Evolutionary conservation across 495 filamentous ascomycete species (phyloP), one percentile per base, ranked within the genome.

Genomic region (Annulohypoxylon moriforme): DNA sequence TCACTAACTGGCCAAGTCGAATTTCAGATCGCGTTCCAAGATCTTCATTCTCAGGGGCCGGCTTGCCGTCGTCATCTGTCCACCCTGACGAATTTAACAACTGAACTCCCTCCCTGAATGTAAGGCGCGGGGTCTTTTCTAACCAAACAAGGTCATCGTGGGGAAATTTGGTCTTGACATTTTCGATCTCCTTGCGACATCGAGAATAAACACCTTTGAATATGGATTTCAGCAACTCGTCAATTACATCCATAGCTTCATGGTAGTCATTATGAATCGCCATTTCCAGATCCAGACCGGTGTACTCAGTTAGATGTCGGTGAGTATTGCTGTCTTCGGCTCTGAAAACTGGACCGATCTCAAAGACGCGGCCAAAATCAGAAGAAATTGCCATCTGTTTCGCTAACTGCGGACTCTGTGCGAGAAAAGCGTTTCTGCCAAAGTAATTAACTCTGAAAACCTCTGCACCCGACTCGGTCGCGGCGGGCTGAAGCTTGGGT

Each of bases 391-490:
- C 88, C 91, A 97, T 93, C 78, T 98, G 95, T 84, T 98, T 98
- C 77, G 93, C 92, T 25, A 98, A 81, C 80, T 98, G 95, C 5
- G 95, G 95, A 67, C 92, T 95, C 81, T 98, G 95, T 0, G 95
- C 96, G 9, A 98, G 83, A 82, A 93, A 98, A 2, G 92, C 95
- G 47, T 88, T 92, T 36, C 91, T 85, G 66, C 93, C 94, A 82
- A 98, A 98, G 81, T 98, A 98, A 73, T 94, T 91, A 55, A 96
- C 87, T 77, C 93, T 91, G 84, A 98, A 98, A n/a, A 98, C 94
- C 61, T 91, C 91, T 52, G 94, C 93, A 52, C 95, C 95, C 64
- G 94, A 96, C 80, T 98, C 95, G 3, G 94, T 95, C 3, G 95
- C 94, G 24, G 92, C 92, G 25, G 92, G 92, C 70, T 94, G 93